Base-by-base conservation (phyloP, 805 yeast species). In the Kuraishia molischiana region DNA sequence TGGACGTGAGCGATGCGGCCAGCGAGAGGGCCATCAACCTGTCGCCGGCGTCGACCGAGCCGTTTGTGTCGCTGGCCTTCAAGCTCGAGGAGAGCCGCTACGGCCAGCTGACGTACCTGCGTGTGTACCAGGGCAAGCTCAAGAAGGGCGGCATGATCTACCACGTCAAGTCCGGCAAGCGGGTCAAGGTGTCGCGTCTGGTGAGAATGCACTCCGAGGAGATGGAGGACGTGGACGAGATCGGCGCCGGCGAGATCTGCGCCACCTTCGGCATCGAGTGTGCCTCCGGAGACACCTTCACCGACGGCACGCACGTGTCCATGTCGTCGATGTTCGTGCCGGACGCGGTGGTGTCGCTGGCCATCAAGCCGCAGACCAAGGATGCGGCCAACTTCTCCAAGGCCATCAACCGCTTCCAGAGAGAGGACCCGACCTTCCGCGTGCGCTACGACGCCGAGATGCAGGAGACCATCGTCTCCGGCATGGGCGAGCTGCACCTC, bases 291-390 rank as follows among this genome's bases (percentile, higher is more conserved):
- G 98, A 92, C 56, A 86, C 97, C 11, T 92, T 92, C 62, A 81
- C 95, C 34, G 95, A 85, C 48, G 95, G 92, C 38, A 68, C 72
- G 11, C 13, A 28, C 17, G 17, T 28, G 51, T 79, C 98, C 39
- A 90, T 92, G 97, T 78, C 94, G 40, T 86, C 97, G 4, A 92
- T 92, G 98, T 92, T 71, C 64, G 98, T 92, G 44, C 99, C 99
- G 5, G 99, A 92, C 60, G 95, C 99, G 1, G 99, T 92, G 45
- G 90, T 92, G 38, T 92, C 98, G 5, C 69, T 92, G 41, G 81
- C 96, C 14, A 82, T 92, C 52, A 70, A 77, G 28, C 98, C 99
- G 38, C 83, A 83, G 57, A 67, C 87, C 29, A 85, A 83, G 53
- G 97, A 92, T 57, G 72, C 79, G 15, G 74, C 85, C 40, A 86